These are phyloP conservation scores for Saccharomyces paradoxus DNA, from an alignment of 805 yeast species.

Conservation along the genomic window DNA sequence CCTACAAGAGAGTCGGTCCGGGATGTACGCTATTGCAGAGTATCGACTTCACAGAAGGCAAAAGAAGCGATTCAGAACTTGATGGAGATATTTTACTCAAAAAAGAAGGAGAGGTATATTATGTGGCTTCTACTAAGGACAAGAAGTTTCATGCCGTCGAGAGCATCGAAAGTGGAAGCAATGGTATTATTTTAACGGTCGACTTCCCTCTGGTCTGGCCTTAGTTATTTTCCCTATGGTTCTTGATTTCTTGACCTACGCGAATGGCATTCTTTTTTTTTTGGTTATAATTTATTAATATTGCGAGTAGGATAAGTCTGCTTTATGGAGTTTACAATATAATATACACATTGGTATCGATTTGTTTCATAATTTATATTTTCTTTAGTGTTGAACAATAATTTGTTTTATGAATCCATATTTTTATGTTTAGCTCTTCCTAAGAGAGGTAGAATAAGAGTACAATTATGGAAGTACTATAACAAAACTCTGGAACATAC, in stretches of 20 bases:
- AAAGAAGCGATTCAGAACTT: conserved; percentile 28
- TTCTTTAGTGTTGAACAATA: too few relatives aligned
- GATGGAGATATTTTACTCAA: conserved; percentile 33
- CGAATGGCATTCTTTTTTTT: neutral
- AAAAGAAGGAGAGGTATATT: conserved; percentile 28
- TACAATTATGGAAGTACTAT: too few relatives aligned
- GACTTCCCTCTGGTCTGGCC: conserved; percentile 34
- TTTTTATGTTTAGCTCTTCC: neutral
- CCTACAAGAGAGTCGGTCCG: conserved; percentile 1
- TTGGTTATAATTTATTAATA: neutral
- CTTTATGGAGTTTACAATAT: neutral
- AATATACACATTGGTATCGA: neutral
- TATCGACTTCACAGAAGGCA: conserved; percentile 12
- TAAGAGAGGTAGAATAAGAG: too few relatives aligned
- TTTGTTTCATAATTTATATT: neutral
- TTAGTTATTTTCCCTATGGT: neutral
- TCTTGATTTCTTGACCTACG: neutral
- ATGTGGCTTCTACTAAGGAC: conserved; percentile 28
- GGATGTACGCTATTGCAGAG: conserved; percentile 9
- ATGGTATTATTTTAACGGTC: conserved; percentile 41
- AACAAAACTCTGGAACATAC: too few relatives aligned
- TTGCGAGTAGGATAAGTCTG: neutral
- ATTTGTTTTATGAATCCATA: neutral
- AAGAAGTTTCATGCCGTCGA: conserved; percentile 32
- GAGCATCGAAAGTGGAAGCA: conserved; percentile 32